Evolutionary conservation across 768 basidiomycete genomes (phyloP).

Genomic region (Phanerochaete carnosa): DNA sequence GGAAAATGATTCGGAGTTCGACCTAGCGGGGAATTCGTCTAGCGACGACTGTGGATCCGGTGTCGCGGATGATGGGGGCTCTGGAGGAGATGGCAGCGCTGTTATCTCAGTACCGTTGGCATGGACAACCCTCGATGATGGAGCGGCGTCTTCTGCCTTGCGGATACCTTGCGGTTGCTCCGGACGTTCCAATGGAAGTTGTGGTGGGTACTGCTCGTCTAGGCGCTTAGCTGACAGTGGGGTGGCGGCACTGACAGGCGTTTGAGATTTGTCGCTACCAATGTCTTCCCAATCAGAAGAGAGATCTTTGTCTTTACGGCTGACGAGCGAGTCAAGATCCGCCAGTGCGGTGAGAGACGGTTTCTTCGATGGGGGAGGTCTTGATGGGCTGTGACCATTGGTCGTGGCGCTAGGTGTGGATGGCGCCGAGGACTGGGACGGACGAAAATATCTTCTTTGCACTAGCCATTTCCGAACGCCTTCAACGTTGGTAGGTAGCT

Average conservation of each 20-base stretch:
- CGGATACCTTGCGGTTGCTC: conserved; percentile 2
- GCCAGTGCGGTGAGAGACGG: conserved; percentile 46
- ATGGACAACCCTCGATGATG: conserved; percentile 8
- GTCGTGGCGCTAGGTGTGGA: conserved; percentile 25
- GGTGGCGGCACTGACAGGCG: conserved; percentile 45
- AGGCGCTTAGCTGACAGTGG: conserved; percentile 23
- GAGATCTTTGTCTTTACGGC: conserved; percentile 54
- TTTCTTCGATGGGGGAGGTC: conserved; percentile 41
- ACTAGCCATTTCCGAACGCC: conserved; percentile 81
- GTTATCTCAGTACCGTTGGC: conserved; percentile 13
- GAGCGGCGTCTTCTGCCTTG: not conserved
- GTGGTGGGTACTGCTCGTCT: conserved; percentile 18
- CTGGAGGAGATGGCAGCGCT: conserved; percentile 37
- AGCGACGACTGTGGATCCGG: conserved; percentile 78
- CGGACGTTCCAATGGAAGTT: conserved; percentile 1
- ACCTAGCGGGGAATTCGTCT: conserved; percentile 65
- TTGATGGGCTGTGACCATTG: conserved; percentile 23
- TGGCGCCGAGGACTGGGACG: conserved; percentile 38
- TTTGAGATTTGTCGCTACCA: conserved; percentile 41
- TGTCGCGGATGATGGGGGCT: conserved; percentile 60
- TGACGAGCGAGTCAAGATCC: conserved; percentile 48
- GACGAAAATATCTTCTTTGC: conserved; percentile 52
- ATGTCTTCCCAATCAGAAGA: conserved; percentile 67
- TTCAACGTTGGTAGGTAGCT: conserved; percentile 71
- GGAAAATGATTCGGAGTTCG: conserved; percentile 72